Evolutionary conservation across 495 filamentous ascomycete genomes (phyloP).

Genomic region (Aspergillus panamensis): DNA sequence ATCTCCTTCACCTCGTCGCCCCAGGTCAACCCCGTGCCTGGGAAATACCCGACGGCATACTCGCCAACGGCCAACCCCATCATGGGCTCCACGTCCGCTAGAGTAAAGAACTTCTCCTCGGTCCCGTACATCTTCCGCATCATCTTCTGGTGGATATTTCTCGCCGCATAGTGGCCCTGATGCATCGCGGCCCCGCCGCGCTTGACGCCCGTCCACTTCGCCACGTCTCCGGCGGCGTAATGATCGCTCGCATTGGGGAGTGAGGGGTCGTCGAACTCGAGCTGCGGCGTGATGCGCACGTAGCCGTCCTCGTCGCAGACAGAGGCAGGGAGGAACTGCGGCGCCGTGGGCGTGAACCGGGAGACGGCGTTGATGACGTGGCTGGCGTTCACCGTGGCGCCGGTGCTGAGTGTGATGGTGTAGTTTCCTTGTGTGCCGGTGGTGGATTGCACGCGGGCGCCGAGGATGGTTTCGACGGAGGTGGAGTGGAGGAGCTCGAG

Average conservation of each 20-base stretch:
- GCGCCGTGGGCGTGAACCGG: constrained; percentile 9
- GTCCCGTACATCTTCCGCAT: constrained; percentile 29
- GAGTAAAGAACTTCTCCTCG: constrained; percentile 40
- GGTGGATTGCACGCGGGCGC: constrained; percentile 42
- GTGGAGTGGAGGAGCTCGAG: constrained; percentile 48
- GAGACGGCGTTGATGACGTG: constrained; percentile 59
- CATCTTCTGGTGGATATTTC: constrained; percentile 60
- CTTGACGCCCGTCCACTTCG: constrained; percentile 64
- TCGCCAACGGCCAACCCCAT: constrained; percentile 66
- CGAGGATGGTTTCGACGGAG: constrained; percentile 56
- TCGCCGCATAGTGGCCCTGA: constrained; percentile 57
- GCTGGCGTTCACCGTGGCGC: constrained; percentile 49
- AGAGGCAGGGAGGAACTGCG: not conserved
- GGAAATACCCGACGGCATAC: constrained; percentile 58
- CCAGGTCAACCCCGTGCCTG: constrained; percentile 44
- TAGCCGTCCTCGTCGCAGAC: constrained; percentile 48
- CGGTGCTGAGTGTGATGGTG: constrained; percentile 54
- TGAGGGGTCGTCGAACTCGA: constrained; percentile 32
- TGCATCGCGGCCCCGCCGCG: constrained; percentile 67
- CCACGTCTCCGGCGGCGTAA: constrained; percentile 51
- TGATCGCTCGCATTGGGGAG: constrained; percentile 53
- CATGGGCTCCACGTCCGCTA: constrained; percentile 55
- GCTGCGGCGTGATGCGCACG: constrained; percentile 43
- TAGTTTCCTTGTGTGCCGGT: constrained; percentile 38
- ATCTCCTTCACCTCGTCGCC: constrained; percentile 56